These are phyloP conservation scores for Alnus glutinosa DNA, from an alignment of 306 rosid genomes.

Conservation along the genomic window DNA sequence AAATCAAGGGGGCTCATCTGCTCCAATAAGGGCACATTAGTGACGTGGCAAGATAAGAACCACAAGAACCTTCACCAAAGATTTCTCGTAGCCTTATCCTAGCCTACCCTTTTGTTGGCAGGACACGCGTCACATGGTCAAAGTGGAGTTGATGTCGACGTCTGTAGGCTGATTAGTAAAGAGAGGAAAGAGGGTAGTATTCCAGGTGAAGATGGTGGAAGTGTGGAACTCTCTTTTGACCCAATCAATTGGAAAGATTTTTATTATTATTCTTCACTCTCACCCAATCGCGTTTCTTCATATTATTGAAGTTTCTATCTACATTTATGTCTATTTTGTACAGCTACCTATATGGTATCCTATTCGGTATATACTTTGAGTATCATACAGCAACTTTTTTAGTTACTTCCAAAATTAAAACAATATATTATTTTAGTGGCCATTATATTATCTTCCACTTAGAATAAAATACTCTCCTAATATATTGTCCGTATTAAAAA, in stretches of 20 bases:
- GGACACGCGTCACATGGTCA: constrained; percentile 57
- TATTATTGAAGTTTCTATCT: no score
- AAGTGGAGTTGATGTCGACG: constrained; percentile 30
- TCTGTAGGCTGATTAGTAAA: neutral
- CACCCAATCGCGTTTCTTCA: neutral
- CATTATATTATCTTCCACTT: neutral
- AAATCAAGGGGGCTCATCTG: neutral
- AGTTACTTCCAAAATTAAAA: neutral
- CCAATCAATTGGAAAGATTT: neutral
- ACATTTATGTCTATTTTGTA: neutral
- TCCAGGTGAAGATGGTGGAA: neutral
- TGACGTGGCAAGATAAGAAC: constrained; percentile 48
- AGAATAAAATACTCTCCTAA: no score
- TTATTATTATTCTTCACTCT: neutral
- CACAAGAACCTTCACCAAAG: constrained; percentile 30
- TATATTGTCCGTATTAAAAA: no score
- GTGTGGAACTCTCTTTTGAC: neutral
- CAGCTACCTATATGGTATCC: neutral
- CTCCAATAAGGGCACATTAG: neutral
- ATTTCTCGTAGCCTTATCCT: constrained; percentile 50
- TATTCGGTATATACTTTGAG: neutral
- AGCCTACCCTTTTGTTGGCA: constrained; percentile 26
- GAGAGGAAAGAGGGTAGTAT: neutral
- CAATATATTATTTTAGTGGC: neutral
- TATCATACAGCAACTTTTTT: no score